Conservation (phyloP, 306 rosid genomes). For the Acacia acuminata region DNA sequence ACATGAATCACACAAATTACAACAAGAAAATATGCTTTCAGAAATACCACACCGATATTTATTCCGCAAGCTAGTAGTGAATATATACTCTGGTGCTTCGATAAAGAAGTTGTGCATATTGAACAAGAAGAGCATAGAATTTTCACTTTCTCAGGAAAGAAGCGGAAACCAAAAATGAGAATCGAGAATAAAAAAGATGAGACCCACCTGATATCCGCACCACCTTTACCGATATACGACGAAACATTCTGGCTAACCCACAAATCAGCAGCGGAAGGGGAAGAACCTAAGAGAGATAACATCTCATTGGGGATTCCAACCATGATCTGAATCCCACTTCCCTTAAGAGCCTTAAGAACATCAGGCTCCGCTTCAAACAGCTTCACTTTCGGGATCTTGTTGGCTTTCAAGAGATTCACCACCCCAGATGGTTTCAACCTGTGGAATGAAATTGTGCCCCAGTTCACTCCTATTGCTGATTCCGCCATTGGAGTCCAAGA, state of each 20-base stretch:
- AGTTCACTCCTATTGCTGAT: conserved; percentile 77
- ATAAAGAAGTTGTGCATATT: neutral
- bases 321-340: conserved; percentile 83
- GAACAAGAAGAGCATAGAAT: neutral
- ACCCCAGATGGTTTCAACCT: conserved; percentile 63
- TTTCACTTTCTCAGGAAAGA: neutral
- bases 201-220: conserved; percentile 79
- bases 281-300: conserved; percentile 62
- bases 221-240: conserved; percentile 62
- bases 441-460: conserved; percentile 79
- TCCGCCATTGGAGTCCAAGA: conserved; percentile 41
- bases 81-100: neutral
- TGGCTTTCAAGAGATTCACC: conserved; percentile 68
- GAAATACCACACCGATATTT: conserved; percentile 4
- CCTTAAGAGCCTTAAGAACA: conserved; percentile 58
- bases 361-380: conserved; percentile 79
- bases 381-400: conserved; percentile 77
- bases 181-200: neutral
- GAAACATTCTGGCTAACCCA: conserved; percentile 83
- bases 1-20: neutral
- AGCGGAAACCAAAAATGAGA: neutral
- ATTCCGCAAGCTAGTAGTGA: neutral
- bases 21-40: neutral
- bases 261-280: conserved; percentile 63
- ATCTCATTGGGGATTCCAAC: conserved; percentile 92